phyloP scores from a whole-genome alignment of 208 protist species.

The Trypanosoma brucei region DNA sequence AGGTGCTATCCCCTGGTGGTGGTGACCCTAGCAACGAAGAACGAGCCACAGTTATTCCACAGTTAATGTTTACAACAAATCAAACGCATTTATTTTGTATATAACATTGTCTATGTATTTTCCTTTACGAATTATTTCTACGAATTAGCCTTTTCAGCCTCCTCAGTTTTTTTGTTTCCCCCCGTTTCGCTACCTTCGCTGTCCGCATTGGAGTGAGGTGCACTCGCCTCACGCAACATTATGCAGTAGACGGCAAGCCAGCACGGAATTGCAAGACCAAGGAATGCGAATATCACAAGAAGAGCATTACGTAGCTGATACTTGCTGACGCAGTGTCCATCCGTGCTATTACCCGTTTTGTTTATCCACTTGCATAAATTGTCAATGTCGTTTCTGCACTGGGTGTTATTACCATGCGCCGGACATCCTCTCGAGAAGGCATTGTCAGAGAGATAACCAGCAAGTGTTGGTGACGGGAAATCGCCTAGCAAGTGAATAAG shows the following conservation, averaged over 20 bases:
- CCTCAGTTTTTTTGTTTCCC: neutral
- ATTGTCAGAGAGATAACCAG: slow-evolving; percentile 61
- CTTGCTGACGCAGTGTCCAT: slow-evolving; percentile 39
- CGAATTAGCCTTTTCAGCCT: neutral
- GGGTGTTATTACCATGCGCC: slow-evolving; percentile 2
- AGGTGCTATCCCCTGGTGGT: no score
- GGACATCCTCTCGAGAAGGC: slow-evolving; percentile 42
- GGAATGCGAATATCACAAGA: slow-evolving; percentile 53
- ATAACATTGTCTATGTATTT: no score
- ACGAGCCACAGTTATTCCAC: no score
- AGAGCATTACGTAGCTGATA: slow-evolving; percentile 69
- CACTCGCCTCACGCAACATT: slow-evolving; percentile 9
- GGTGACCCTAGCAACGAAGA: no score
- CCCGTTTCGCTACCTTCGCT: neutral
- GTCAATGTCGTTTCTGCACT: neutral
- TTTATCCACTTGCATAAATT: slow-evolving; percentile 50
- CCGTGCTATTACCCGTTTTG: slow-evolving; percentile 4
- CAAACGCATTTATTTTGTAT: no score
- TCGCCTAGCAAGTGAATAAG: slow-evolving; percentile 85
- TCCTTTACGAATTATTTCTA: no score
- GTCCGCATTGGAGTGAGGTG: neutral
- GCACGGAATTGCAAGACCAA: slow-evolving; percentile 41
- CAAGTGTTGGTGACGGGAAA: slow-evolving; percentile 82
- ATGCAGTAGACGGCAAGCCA: slow-evolving; percentile 49
- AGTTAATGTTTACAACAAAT: no score